phyloP scores from a whole-genome alignment of 2,329 filamentous ascomycete genomes.

The Colletotrichum eremochloae region DNA sequence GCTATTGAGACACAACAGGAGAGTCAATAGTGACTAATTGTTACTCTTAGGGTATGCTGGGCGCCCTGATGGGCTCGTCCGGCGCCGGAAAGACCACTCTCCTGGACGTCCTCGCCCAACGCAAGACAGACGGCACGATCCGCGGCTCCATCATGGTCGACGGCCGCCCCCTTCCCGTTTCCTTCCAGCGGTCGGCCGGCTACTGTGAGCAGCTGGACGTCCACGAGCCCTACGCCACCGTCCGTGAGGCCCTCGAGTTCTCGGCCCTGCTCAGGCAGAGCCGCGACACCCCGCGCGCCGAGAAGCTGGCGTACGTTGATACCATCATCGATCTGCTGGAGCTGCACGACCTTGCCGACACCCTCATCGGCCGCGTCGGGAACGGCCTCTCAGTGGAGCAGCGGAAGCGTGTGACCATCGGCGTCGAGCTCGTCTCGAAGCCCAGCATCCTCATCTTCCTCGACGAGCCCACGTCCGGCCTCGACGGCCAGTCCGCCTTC shows the following conservation, averaged over 20 bases:
- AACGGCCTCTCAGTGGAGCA: constrained; percentile 66
- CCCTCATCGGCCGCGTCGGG: constrained; percentile 65
- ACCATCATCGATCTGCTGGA: constrained; percentile 78
- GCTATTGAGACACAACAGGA: no score
- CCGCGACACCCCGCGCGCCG: constrained; percentile 70
- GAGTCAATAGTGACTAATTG: no score
- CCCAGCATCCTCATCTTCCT: constrained; percentile 72
- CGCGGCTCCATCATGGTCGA: constrained; percentile 82
- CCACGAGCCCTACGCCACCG: constrained; percentile 79
- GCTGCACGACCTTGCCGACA: constrained; percentile 62
- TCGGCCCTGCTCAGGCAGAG: constrained; percentile 81
- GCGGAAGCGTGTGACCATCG: constrained; percentile 70
- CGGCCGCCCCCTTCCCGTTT: constrained; percentile 76
- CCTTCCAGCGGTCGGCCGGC: constrained; percentile 83
- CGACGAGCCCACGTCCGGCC: constrained; percentile 73
- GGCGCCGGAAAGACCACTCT: constrained; percentile 90
- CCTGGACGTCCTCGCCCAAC: constrained; percentile 83
- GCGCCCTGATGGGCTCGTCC: constrained; percentile 84
- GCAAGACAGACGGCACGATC: constrained; percentile 83
- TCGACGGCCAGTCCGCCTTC: constrained; percentile 78
- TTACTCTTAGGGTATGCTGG: constrained; percentile 67
- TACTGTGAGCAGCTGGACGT: constrained; percentile 88
- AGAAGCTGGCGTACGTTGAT: constrained; percentile 83
- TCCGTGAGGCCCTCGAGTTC: constrained; percentile 82
- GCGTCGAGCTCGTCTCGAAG: constrained; percentile 72